Conservation (phyloP, 768 basidiomycete genomes). For the Auricularia sp. region DNA sequence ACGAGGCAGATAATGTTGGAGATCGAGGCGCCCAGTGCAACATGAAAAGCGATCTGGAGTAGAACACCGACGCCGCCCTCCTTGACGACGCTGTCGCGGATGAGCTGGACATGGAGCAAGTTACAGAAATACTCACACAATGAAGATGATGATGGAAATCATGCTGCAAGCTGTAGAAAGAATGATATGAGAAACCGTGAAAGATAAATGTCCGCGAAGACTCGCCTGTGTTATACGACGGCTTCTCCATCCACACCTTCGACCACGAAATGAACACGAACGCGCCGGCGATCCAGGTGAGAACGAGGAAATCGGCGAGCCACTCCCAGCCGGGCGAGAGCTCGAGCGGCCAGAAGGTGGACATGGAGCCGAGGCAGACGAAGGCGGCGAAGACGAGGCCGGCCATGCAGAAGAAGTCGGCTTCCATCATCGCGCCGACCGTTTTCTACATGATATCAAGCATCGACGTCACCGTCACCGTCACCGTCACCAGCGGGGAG, state of each 20-base stretch:
- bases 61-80: slow-evolving; percentile 77
- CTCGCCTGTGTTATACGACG: slow-evolving; percentile 78
- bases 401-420: slow-evolving; percentile 67
- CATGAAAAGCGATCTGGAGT: slow-evolving; percentile 64
- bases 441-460: slow-evolving; percentile 39
- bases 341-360: slow-evolving; percentile 73
- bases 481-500: background rate
- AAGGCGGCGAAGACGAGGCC: slow-evolving; percentile 61
- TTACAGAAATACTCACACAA: slow-evolving; percentile 45
- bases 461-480: background rate
- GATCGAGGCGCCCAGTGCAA: slow-evolving; percentile 61
- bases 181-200: background rate
- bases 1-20: slow-evolving; percentile 78
- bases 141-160: slow-evolving; percentile 73
- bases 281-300: slow-evolving; percentile 75
- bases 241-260: slow-evolving; percentile 85
- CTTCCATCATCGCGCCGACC: slow-evolving; percentile 85
- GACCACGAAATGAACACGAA: slow-evolving; percentile 81
- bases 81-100: slow-evolving; percentile 54
- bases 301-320: slow-evolving; percentile 62
- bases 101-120: slow-evolving; percentile 6
- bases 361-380: slow-evolving; percentile 67
- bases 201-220: slow-evolving; percentile 9
- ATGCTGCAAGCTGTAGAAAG: slow-evolving; percentile 59
- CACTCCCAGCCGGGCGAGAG: slow-evolving; percentile 57